phyloP scores from a whole-genome alignment of 768 basidiomycete species.

The Erythrobasidium yunnanense region DNA sequence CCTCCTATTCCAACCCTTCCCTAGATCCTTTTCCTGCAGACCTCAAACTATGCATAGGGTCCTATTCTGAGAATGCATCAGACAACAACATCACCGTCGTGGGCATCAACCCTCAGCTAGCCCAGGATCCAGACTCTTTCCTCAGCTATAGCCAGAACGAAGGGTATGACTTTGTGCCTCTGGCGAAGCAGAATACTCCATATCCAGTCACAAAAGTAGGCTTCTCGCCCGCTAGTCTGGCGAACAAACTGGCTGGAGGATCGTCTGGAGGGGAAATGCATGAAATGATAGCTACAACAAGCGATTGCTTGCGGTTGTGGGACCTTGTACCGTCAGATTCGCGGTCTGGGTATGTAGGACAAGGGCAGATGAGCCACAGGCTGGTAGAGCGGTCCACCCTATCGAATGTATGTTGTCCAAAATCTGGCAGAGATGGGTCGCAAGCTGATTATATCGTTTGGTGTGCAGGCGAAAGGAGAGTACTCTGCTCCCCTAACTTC shows the following conservation, averaged over 20 bases:
- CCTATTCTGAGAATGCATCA: slow-evolving; percentile 1
- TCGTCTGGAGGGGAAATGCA: slow-evolving; percentile 42
- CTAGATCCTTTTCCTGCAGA: slow-evolving; percentile 13
- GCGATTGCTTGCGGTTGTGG: slow-evolving; percentile 84
- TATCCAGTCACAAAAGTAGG: slow-evolving; percentile 88
- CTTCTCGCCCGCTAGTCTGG: slow-evolving; percentile 62
- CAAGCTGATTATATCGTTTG: too few species aligned
- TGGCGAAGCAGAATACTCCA: slow-evolving; percentile 72
- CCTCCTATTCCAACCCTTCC: not conserved
- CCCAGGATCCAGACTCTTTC: not conserved
- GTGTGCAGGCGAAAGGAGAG: slow-evolving; percentile 89
- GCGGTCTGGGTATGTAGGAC: slow-evolving; percentile 22
- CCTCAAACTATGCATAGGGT: slow-evolving; percentile 20
- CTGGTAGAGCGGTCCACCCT: slow-evolving; percentile 7
- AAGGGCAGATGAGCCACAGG: slow-evolving; percentile 25
- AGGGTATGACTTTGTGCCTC: slow-evolving; percentile 53
- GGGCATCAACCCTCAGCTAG: slow-evolving; percentile 10
- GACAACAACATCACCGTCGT: slow-evolving; percentile 23
- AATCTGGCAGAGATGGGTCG: too few species aligned
- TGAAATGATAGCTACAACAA: slow-evolving; percentile 85
- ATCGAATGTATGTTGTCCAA: slow-evolving; percentile 30
- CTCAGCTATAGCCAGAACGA: slow-evolving; percentile 44
- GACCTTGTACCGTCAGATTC: slow-evolving; percentile 57
- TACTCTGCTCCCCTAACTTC: slow-evolving; percentile 82
- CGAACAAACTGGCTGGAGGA: slow-evolving; percentile 17